Base-by-base conservation (phyloP, 169 alveolate genomes). In the Plasmodium chabaudi region DNA sequence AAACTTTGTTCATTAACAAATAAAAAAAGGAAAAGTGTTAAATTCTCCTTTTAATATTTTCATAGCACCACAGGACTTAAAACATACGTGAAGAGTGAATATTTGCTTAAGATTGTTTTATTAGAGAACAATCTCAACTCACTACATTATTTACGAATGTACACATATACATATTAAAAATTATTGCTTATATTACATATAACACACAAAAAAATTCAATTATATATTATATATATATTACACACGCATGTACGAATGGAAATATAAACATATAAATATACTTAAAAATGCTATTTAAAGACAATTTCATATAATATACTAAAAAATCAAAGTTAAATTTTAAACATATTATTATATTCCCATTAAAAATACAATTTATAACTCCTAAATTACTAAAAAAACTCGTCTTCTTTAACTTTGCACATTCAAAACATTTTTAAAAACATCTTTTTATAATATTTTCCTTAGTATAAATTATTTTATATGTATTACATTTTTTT, bases 401-500 rank as follows among this genome's bases (percentile, higher is more conserved):
- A 75, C 73, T 63, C 75, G 70, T 65, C 75, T 75, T 75, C 65
- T 64, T 55, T 75, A 19, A 75, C 61, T 23, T 75, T 49, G 75
- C 75, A 75, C 77, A 53, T 63, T 75, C 49, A 61, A 65, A 6
- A 63, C n/a, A 25, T 75, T 49, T 46, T 47, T 51, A 49, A 15
- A 27, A 23, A 75, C 34, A 64, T 63, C 15, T 34, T 61, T 75
- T 72, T 46, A 72, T 44, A 75, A 39, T 63, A 46, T 12, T 71
- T 71, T 71, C 84, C 67, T 27, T 13, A 49, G 51, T 75, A 67
- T 25, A 63, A 63, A 42, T 57, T 15, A 74, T 61, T 56, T 51
- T 51, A 75, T 47, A 64, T 5, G 19, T 63, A 47, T 57, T 6
- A 21, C 9, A 72, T 21, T 44, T 13, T n/a, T 68, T 68, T 61